Evolutionary conservation across 805 yeast genomes (phyloP), one percentile per base, ranked within the genome.

Genomic region (Barnettozyma californica): DNA sequence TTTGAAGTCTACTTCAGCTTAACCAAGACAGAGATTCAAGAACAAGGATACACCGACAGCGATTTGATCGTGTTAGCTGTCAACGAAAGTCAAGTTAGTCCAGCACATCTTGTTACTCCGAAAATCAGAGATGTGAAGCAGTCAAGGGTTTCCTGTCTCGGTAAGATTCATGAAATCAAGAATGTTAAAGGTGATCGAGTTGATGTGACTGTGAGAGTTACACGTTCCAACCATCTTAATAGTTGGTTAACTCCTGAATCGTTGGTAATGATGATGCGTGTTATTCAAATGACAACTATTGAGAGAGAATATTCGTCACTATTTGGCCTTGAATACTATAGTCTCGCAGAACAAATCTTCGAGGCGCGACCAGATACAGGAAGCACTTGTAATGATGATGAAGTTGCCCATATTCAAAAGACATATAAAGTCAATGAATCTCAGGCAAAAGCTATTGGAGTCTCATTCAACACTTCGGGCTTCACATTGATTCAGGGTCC

Each of bases 401-500:
- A 73, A 18, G 61, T 81, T 6, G 55, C 61, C 1, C 59, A 65
- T 19, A 74, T 84, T 46, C 76, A 76, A 48, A 56, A 59, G 5
- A 61, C 72, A 9, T 84, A 80, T 56, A 71, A 75, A 19, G 85
- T 91, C 34, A 94, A 95, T 67, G 74, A 76, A 25, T 92, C 99
- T 0, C 99, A 94, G 67, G 98, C 98, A 0, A 74, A 68, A 27
- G 99, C 99, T 0, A 87, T 94, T 50, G 73, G 83, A 11, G 87
- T 89, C 1, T 77, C 96, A 0, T 78, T 81, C 27, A 64, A 72
- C 21, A 71, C 77, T 9, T 72, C 73, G 1, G 99, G 99, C 0
- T 89, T 94, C 61, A 83, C 95, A 0, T 72, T 94, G 46, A 91
- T 94, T 64, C 99, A 94, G 68, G 99, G 97, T 49, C 99, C 99